Percentiles rank a stretch among this genome's conserved stretches.
phyloP scores from a whole-genome alignment of 2,329 filamentous ascomycete species.

The Fusarium scirpi region DNA sequence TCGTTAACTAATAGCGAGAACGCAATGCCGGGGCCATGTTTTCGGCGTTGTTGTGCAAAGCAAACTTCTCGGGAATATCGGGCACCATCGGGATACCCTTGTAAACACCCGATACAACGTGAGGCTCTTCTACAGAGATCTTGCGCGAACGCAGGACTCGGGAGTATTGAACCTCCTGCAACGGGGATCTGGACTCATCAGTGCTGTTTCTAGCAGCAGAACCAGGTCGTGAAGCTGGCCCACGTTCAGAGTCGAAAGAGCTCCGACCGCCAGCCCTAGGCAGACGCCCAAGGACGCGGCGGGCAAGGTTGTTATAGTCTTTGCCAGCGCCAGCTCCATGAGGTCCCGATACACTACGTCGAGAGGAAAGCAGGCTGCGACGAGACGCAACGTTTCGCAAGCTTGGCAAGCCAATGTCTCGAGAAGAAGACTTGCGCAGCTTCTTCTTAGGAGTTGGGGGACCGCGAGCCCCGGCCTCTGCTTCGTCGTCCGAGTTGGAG shows the following conservation, averaged over 20 bases:
- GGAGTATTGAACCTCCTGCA: slow-evolving; percentile 39
- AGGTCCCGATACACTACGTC: slow-evolving; percentile 48
- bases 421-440: slow-evolving; percentile 64
- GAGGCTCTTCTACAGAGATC: slow-evolving; percentile 50
- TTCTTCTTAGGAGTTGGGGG: slow-evolving; percentile 59
- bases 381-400: slow-evolving; percentile 49
- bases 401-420: slow-evolving; percentile 55
- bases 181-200: slow-evolving; percentile 31
- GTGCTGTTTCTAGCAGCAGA: slow-evolving; percentile 36
- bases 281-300: slow-evolving; percentile 44
- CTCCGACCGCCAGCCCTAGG: slow-evolving; percentile 37
- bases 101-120: slow-evolving; percentile 60
- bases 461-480: slow-evolving; percentile 37
- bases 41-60: slow-evolving; percentile 51
- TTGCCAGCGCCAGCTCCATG: slow-evolving; percentile 31
- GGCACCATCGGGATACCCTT: slow-evolving; percentile 61
- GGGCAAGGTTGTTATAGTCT: slow-evolving; percentile 44
- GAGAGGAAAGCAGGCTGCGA: slow-evolving; percentile 38
- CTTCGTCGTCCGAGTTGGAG: slow-evolving; percentile 52
- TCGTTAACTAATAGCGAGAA: slow-evolving; percentile 42
- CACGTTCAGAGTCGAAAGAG: slow-evolving; percentile 36
- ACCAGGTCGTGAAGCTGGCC: slow-evolving; percentile 13
- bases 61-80: slow-evolving; percentile 58
- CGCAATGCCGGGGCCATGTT: slow-evolving; percentile 50
- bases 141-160: slow-evolving; percentile 46